phyloP scores from a whole-genome alignment of 2,329 filamentous ascomycete species.

The Aspergillus cejpii region DNA sequence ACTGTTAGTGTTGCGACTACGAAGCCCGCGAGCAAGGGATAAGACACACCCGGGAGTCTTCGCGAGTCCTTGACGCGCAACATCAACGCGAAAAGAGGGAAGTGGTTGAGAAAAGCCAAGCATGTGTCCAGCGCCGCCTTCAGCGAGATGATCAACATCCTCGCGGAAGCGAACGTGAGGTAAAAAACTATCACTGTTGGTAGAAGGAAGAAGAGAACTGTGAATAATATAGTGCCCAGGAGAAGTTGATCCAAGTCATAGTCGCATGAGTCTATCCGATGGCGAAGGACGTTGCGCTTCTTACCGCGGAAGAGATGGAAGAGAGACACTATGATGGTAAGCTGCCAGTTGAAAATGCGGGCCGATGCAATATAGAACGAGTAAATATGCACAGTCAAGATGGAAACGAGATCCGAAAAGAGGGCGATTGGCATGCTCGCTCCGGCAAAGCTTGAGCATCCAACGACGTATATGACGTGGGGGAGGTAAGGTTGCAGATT shows the following conservation, averaged over 20 bases:
- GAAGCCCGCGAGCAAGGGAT: constrained; percentile 9
- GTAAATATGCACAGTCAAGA: constrained; percentile 92
- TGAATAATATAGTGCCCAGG: constrained; percentile 93
- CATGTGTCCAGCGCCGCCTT: constrained; percentile 89
- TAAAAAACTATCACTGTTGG: constrained; percentile 97
- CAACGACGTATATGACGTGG: constrained; percentile 82
- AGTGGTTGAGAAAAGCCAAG: constrained; percentile 92
- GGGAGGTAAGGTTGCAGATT: constrained; percentile 74
- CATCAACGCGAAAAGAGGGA: constrained; percentile 96
- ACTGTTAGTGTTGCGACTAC: constrained; percentile 2
- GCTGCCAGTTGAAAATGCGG: constrained; percentile 96
- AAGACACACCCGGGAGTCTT: constrained; percentile 64
- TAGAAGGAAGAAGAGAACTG: constrained; percentile 85
- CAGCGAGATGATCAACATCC: constrained; percentile 89
- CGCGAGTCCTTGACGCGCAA: constrained; percentile 85
- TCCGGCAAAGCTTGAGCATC: constrained; percentile 88
- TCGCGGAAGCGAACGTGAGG: constrained; percentile 84
- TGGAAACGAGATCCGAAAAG: constrained; percentile 85
- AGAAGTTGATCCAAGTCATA: constrained; percentile 96
- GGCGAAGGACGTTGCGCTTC: constrained; percentile 93
- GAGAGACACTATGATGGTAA: constrained; percentile 92
- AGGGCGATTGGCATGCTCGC: constrained; percentile 95
- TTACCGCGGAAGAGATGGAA: constrained; percentile 98
- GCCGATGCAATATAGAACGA: constrained; percentile 96
- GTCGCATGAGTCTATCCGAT: constrained; percentile 97